Conservation (phyloP, 129 eudicot genomes). For the Pittosporum tobira region DNA sequence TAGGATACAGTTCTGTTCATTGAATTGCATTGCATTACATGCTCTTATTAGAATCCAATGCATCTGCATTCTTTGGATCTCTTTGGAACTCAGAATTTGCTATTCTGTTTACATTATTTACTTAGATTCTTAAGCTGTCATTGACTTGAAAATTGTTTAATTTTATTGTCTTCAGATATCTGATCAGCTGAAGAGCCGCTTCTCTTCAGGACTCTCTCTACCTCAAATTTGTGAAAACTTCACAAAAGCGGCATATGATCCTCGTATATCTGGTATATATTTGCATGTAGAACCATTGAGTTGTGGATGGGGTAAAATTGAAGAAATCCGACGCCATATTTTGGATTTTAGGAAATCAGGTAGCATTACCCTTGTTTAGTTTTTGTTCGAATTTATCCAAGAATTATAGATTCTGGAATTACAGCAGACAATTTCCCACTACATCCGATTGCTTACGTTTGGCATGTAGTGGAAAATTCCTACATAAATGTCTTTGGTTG, state of each 20-base stretch:
- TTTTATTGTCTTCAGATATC: slow-evolving; percentile 49
- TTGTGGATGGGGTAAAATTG: slow-evolving; percentile 95
- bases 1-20: too few species aligned
- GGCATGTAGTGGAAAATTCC: too few species aligned
- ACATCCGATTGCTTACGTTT: neutral
- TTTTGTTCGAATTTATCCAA: neutral
- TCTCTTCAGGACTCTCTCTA: slow-evolving; percentile 64
- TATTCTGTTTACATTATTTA: neutral
- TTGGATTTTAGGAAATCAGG: slow-evolving; percentile 90
- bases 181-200: slow-evolving; percentile 88
- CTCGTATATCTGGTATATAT: slow-evolving; percentile 81
- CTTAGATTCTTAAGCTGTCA: neutral
- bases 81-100: neutral
- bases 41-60: too few species aligned
- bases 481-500: too few species aligned
- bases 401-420: neutral
- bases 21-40: too few species aligned
- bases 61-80: neutral
- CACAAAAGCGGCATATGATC: slow-evolving; percentile 91
- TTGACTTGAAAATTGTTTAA: slow-evolving; percentile 6
- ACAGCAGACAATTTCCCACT: neutral
- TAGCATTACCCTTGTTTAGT: neutral
- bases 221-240: slow-evolving; percentile 91
- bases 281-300: slow-evolving; percentile 72
- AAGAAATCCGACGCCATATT: slow-evolving; percentile 88